phyloP scores from a whole-genome alignment of 352 stramenopile genomes.

The Phytophthora kernoviae region DNA sequence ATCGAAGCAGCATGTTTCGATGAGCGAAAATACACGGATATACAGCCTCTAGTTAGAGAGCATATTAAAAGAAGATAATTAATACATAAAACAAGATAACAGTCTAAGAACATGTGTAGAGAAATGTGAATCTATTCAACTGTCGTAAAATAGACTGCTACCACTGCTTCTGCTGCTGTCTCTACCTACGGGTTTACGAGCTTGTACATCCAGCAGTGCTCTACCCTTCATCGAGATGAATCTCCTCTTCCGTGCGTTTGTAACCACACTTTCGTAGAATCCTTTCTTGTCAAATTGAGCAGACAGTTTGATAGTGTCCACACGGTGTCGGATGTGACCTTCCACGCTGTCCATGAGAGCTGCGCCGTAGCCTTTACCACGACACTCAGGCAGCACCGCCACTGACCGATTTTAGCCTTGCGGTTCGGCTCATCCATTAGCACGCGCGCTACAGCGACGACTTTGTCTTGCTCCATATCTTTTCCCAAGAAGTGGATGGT shows the following conservation, averaged over 20 bases:
- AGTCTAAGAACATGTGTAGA: neutral
- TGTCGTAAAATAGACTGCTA: too few species aligned
- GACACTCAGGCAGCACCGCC: slow-evolving; percentile 56
- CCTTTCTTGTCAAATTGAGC: slow-evolving; percentile 39
- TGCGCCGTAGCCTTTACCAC: slow-evolving; percentile 57
- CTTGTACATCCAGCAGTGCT: slow-evolving; percentile 46
- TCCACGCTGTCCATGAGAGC: slow-evolving; percentile 51
- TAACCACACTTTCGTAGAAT: slow-evolving; percentile 44
- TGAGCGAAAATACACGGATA: slow-evolving; percentile 11
- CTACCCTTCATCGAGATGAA: slow-evolving; percentile 35
- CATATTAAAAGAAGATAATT: too few species aligned
- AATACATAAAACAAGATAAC: neutral
- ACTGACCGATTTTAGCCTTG: slow-evolving; percentile 61
- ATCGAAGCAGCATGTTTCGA: slow-evolving; percentile 13
- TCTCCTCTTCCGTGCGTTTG: slow-evolving; percentile 25
- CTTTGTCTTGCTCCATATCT: slow-evolving; percentile 55
- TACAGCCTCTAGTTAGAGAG: neutral
- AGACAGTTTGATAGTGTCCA: slow-evolving; percentile 48
- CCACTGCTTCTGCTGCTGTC: too few species aligned
- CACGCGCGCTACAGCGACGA: slow-evolving; percentile 52
- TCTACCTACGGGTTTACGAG: too few species aligned
- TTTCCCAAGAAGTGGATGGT: slow-evolving; percentile 65
- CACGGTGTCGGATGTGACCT: slow-evolving; percentile 25
- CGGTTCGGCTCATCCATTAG: slow-evolving; percentile 34
- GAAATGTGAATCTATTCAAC: neutral